Percentiles rank a stretch among this genome's conserved stretches.
Conservation (phyloP, 306 rosid genomes). For the Cyamopsis tetragonoloba region DNA sequence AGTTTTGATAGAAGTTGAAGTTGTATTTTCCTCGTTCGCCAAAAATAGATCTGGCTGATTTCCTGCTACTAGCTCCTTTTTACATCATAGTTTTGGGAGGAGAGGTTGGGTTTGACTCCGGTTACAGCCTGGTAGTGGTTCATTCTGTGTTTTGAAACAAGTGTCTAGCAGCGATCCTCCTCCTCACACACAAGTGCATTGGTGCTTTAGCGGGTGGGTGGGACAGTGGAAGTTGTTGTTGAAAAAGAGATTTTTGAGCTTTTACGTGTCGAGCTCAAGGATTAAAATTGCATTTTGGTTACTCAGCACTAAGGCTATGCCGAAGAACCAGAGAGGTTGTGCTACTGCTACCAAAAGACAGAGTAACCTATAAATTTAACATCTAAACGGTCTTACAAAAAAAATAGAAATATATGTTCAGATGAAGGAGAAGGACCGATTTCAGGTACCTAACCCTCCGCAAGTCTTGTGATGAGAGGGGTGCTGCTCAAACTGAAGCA, state of each 20-base stretch:
- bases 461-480: constrained; percentile 4
- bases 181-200: background rate
- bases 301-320: background rate
- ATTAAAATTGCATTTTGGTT: background rate
- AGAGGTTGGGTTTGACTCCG: constrained; percentile 15
- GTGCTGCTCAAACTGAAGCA: constrained; percentile 1
- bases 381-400: background rate
- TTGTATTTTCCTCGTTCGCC: background rate
- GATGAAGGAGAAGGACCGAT: constrained; percentile 29
- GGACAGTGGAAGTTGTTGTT: constrained; percentile 10
- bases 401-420: constrained; percentile 15
- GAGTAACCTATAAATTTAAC: constrained; percentile 2
- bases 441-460: background rate
- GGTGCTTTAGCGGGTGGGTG: constrained; percentile 10
- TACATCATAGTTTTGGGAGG: background rate
- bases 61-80: constrained; percentile 19
- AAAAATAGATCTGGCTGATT: background rate
- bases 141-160: background rate
- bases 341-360: background rate
- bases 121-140: background rate
- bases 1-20: constrained; percentile 15
- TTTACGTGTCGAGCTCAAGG: background rate
- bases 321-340: background rate
- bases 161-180: background rate
- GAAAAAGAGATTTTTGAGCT: background rate